Conservation (phyloP, 1,284 basidiomycete species). For the Sphaerobolus stellatus region DNA sequence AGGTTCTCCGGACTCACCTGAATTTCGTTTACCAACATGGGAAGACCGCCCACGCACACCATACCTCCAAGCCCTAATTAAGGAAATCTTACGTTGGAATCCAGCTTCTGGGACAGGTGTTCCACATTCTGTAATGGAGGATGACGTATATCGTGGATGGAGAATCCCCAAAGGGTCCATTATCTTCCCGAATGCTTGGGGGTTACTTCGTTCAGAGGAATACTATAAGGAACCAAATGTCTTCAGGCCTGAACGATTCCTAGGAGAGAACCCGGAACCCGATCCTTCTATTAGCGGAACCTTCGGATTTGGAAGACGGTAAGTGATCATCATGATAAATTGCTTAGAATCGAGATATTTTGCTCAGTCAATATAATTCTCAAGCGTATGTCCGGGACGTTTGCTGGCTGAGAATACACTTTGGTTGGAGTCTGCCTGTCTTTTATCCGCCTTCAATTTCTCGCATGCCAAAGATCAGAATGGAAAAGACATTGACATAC, state of each 20-base stretch:
- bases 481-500: constrained; percentile 2
- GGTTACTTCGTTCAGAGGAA: constrained; percentile 42
- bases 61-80: constrained; percentile 57
- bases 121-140: constrained; percentile 1
- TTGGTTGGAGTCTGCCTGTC: constrained; percentile 6
- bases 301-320: constrained; percentile 47
- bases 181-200: constrained; percentile 24
- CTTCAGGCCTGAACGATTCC: constrained; percentile 46
- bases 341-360: not conserved
- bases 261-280: constrained; percentile 18
- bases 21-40: constrained; percentile 58
- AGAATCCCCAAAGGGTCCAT: not conserved
- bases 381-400: constrained; percentile 5
- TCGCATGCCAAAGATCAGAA: not conserved
- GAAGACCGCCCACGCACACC: constrained; percentile 57
- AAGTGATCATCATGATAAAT: not conserved
- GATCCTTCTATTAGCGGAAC: constrained; percentile 28
- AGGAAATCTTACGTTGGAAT: constrained; percentile 66
- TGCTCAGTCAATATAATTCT: not conserved
- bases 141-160: not conserved
- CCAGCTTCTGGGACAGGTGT: constrained; percentile 43
- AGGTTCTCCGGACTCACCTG: no score
- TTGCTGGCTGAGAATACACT: not conserved
- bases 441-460: constrained; percentile 5
- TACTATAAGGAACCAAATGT: constrained; percentile 42